Evolutionary conservation across 352 stramenopile genomes (phyloP).

Genomic region (Thalassiosira livingstoniorum): DNA sequence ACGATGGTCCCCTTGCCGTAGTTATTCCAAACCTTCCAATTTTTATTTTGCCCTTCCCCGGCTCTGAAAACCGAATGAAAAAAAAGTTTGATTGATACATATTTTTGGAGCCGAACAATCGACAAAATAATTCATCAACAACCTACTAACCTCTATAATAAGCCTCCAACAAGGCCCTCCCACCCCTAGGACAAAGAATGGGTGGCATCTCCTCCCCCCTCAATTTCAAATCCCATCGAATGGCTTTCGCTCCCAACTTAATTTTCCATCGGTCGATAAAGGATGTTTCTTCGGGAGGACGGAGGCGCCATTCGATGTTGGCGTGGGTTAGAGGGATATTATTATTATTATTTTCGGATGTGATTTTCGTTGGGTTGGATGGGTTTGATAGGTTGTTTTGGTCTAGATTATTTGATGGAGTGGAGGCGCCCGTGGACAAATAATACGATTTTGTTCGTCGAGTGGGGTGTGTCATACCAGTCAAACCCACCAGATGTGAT

Average conservation of each 20-base stretch:
- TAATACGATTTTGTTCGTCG: no score
- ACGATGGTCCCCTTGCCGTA: constrained; percentile 64
- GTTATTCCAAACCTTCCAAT: constrained; percentile 82
- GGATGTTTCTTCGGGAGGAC: constrained; percentile 61
- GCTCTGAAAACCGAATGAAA: constrained; percentile 26
- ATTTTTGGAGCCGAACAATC: not conserved
- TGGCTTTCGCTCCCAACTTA: constrained; percentile 63
- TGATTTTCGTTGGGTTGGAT: no score
- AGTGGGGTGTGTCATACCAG: no score
- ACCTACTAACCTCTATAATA: constrained; percentile 57
- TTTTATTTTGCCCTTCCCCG: constrained; percentile 57
- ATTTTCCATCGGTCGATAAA: constrained; percentile 50
- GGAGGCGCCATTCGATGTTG: constrained; percentile 76
- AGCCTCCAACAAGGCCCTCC: constrained; percentile 70
- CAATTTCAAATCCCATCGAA: constrained; percentile 65
- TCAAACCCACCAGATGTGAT: no score
- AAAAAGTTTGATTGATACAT: not conserved
- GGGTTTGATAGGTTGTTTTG: no score
- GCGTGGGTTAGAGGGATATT: constrained; percentile 46
- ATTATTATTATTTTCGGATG: no score
- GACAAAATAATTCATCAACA: not conserved
- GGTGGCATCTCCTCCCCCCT: constrained; percentile 59
- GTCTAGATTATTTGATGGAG: no score
- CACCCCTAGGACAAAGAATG: constrained; percentile 71
- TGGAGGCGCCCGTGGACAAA: no score